Evolutionary conservation across 768 basidiomycete genomes (phyloP), one percentile per base, ranked within the genome.

Genomic region (Tubosaeta sp.): DNA sequence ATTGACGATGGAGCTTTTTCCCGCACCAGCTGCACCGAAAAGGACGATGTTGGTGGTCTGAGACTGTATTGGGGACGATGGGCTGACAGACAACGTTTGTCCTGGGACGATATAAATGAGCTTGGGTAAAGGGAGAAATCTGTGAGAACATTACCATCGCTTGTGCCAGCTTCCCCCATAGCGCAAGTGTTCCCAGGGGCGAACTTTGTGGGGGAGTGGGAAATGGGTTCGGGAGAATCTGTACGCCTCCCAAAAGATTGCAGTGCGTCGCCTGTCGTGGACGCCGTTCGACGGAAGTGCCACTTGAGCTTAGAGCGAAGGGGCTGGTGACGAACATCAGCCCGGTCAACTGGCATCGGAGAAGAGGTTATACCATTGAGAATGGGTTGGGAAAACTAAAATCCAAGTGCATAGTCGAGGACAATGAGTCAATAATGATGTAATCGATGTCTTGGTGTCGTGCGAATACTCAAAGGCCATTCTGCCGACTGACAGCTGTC

Each of bases 1-100:
- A 30, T 69, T 68, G 48, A 67, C 58, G 24, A 67, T 60, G 1
- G 63, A 59, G 39, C 66, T 66, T 45, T 69, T 68, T 6, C 66
- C 68, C n/a, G 65, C 53, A 18, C 75, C 72, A 1, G 70, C 63
- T 52, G 74, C 72, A 4, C 75, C 75, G 39, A 76, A 74, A 18
- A 77, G 49, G 3, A 77, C 58, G 32, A 76, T 58, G 30, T 76
- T 77, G 45, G 55, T 34, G 22, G 57, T 52, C 18, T 1, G 18
- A n/a, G 43, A 30, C 16, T 30, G 27, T 9, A 9, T 27, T 9
- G 27, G 54, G 18, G 46, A n/a, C 24, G 51, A 5, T 25, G 51
- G 14, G 43, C 43, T 38, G 7, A 13, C 6, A 18, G 53, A 27
- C 25, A 8, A 24, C 44, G 40, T 25, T 14, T 35, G 13, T 21